Evolutionary conservation across 1,284 basidiomycete species (phyloP).

Genomic region (Stygiomarasmius scandens): DNA sequence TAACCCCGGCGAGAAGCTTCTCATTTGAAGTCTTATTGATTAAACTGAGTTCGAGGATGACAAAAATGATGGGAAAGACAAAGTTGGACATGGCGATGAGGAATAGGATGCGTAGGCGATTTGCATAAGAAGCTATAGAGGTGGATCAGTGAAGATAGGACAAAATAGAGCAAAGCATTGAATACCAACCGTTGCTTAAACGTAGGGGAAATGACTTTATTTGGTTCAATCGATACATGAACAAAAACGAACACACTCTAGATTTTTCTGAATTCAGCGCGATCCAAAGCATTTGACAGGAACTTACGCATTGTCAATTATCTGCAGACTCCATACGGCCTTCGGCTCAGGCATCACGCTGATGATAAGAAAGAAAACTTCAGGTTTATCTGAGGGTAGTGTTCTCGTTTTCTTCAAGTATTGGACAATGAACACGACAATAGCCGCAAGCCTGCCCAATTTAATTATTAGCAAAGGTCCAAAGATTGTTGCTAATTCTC

Average conservation of each 20-base stretch:
- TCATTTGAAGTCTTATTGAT: not conserved
- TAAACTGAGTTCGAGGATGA: not conserved
- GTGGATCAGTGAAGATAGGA: too few species aligned
- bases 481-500: conserved; percentile 16
- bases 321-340: not conserved
- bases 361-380: not conserved
- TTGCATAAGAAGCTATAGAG: not conserved
- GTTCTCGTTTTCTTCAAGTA: not conserved
- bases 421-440: not conserved
- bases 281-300: too few species aligned
- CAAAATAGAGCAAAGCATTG: too few species aligned
- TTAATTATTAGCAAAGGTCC: conserved; percentile 12
- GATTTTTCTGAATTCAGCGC: not conserved
- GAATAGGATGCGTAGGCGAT: conserved; percentile 3
- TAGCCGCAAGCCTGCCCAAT: not conserved
- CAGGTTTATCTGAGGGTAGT: not conserved
- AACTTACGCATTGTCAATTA: not conserved
- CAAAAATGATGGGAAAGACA: not conserved
- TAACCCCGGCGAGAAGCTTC: too few species aligned
- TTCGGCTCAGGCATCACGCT: not conserved
- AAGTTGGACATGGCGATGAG: conserved; percentile 12
- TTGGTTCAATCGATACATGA: not conserved
- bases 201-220: not conserved
- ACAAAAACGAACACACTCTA: not conserved
- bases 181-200: too few species aligned